Percentiles rank a stretch among this genome's conserved stretches.
Conservation (phyloP, 768 basidiomycete genomes). For the Lentinus tigrinus region DNA sequence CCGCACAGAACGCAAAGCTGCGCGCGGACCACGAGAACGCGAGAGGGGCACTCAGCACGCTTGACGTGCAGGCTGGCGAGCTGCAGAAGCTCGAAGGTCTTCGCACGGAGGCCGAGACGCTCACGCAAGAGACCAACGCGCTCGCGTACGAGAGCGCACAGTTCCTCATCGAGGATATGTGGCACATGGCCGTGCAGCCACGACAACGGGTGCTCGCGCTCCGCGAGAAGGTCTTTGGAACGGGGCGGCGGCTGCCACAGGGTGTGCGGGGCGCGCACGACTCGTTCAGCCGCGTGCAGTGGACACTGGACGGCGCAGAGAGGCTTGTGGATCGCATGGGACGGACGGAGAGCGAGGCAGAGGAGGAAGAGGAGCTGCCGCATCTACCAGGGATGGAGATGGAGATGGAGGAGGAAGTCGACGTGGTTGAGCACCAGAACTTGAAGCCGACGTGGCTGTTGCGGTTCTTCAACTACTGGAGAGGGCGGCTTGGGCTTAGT, state of each 20-base stretch:
- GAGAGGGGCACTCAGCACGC: conserved; percentile 42
- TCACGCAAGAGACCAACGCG: conserved; percentile 60
- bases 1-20: conserved; percentile 53
- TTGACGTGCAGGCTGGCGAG: conserved; percentile 46
- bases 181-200: conserved; percentile 60
- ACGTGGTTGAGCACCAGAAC: conserved; percentile 53
- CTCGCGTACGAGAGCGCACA: conserved; percentile 73
- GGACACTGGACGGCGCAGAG: conserved; percentile 64
- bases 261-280: conserved; percentile 60
- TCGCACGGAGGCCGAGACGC: conserved; percentile 48
- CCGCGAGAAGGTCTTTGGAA: conserved; percentile 69
- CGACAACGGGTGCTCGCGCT: conserved; percentile 63
- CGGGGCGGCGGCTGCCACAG: conserved; percentile 49
- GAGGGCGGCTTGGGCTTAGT: conserved; percentile 49
- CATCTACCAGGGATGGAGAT: conserved; percentile 23
- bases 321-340: conserved; percentile 66
- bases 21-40: conserved; percentile 60
- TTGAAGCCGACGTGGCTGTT: conserved; percentile 79
- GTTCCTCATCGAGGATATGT: conserved; percentile 62
- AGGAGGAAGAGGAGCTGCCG: conserved; percentile 54
- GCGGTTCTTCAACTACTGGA: conserved; percentile 77
- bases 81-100: conserved; percentile 53
- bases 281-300: conserved; percentile 62
- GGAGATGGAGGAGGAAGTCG: conserved; percentile 44
- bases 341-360: conserved; percentile 73